Base-by-base conservation (phyloP, 2,329 filamentous ascomycete genomes). In the Botrytis elliptica region DNA sequence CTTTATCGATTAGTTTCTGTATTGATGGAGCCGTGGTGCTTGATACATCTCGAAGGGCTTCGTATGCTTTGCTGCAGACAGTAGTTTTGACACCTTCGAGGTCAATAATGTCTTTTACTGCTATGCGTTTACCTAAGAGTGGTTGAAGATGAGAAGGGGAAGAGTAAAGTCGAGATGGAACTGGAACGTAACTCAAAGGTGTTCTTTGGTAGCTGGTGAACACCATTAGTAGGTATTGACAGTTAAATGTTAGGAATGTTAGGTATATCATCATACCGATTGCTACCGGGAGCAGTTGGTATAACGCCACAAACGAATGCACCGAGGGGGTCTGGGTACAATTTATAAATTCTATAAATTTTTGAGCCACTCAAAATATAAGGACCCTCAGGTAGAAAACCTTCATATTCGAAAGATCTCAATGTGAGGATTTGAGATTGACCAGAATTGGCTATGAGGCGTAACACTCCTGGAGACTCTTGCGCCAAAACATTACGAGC, bases 71-170 rank as follows among this genome's bases (percentile, higher is more conserved):
- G 70, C 88, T 90, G 0, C 89, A 90, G 42, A 87, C 83, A 1
- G 84, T 85, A 0, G 88, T 90, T 20, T 83, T 83, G 0, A 90
- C 80, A 2, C 89, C 90, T 36, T 84, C 83, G 55, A 91, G 80
- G 75, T 89, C 84, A 77, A 85, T 89, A 64, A 90, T 88, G 74
- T 91, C 89, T 80, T 91, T 92, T 69, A 91, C 84, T 0, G 86
- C 89, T 1, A 91, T 81, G 9, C 89, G 85, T 16, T 89, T 85
- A 12, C 90, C 89, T 2, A 87, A 86, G 0, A 91, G 83, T 0
- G 89, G 89, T 0, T 1, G 22, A 4, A 22, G 14, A 14, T 33
- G 1, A 14, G 38, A 57, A 4, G 57, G 25, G 0, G 36, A 25
- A 9, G 66, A 57, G 33, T 64, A 70, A 1, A 63, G 14, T 25